These are phyloP conservation scores for Aspergillus luchuensis DNA, from an alignment of 2,329 filamentous ascomycete species.

Conservation along the genomic window DNA sequence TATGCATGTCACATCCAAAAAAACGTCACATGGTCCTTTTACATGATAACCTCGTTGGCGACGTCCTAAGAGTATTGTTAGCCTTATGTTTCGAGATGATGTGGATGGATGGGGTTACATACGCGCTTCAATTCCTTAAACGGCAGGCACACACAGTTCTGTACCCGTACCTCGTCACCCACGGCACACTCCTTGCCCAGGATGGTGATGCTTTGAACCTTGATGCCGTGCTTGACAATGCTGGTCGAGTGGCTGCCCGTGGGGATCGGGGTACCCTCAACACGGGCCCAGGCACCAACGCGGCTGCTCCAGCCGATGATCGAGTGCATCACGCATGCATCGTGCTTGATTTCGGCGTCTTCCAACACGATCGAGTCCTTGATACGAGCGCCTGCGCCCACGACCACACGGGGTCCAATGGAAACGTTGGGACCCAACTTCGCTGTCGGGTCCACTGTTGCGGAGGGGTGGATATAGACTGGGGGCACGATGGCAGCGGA, in stretches of 20 bases:
- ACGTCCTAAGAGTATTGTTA: conserved; percentile 35
- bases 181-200: conserved; percentile 94
- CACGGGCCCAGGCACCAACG: conserved; percentile 95
- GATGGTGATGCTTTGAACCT: conserved; percentile 98
- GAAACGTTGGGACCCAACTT: conserved; percentile 97
- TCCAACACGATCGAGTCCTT: conserved; percentile 97
- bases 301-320: conserved; percentile 98
- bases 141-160: conserved; percentile 96
- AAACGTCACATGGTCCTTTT: conserved; percentile 36
- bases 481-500: conserved; percentile 87
- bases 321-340: conserved; percentile 90
- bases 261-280: conserved; percentile 90
- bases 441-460: conserved; percentile 86
- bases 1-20: neutral
- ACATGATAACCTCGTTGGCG: conserved; percentile 80
- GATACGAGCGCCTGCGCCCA: conserved; percentile 85
- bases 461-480: conserved; percentile 92
- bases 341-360: conserved; percentile 93
- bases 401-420: conserved; percentile 81
- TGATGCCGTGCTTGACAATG: conserved; percentile 96
- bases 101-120: conserved; percentile 43
- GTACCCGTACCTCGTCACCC: conserved; percentile 89
- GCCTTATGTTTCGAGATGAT: neutral
- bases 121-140: conserved; percentile 98
- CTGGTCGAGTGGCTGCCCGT: conserved; percentile 87